Conservation (phyloP, 805 yeast species). For the Wickerhamiella brachini region DNA sequence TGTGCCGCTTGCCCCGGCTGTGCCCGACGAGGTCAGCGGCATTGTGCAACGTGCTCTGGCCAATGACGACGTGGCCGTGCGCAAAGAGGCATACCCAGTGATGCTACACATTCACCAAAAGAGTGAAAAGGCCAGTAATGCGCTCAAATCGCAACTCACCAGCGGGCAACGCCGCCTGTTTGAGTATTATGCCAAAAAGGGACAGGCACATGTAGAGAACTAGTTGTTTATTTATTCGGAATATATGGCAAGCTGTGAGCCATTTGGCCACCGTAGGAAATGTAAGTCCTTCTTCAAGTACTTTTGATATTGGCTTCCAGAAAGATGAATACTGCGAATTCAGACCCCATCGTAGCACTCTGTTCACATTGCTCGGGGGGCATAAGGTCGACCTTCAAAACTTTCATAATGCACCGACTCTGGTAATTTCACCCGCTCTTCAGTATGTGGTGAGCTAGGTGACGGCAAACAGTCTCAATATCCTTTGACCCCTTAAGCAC, state of each 20-base stretch:
- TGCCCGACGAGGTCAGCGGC: background rate
- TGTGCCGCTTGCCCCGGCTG: background rate
- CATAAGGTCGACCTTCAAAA: too few species aligned
- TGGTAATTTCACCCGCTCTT: too few species aligned
- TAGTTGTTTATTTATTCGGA: background rate
- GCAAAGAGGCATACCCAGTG: slow-evolving; percentile 21
- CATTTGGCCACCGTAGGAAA: too few species aligned
- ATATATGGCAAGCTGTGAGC: background rate
- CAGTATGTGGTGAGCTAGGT: too few species aligned
- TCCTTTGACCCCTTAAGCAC: too few species aligned
- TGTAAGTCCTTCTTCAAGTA: too few species aligned
- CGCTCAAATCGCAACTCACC: slow-evolving; percentile 11
- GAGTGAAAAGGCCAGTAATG: slow-evolving; percentile 6
- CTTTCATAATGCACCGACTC: too few species aligned
- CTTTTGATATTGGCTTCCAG: too few species aligned
- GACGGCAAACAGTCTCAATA: too few species aligned
- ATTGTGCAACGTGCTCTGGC: background rate
- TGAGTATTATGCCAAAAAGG: slow-evolving; percentile 13
- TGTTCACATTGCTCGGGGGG: too few species aligned
- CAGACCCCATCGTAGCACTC: too few species aligned
- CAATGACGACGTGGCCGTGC: slow-evolving; percentile 17
- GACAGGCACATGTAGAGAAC: background rate
- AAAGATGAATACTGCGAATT: too few species aligned
- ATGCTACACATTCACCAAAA: slow-evolving; percentile 11
- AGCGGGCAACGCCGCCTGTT: slow-evolving; percentile 21